Evolutionary conservation across 805 yeast species (phyloP).

Genomic region (Wickerhamiella azymoides): DNA sequence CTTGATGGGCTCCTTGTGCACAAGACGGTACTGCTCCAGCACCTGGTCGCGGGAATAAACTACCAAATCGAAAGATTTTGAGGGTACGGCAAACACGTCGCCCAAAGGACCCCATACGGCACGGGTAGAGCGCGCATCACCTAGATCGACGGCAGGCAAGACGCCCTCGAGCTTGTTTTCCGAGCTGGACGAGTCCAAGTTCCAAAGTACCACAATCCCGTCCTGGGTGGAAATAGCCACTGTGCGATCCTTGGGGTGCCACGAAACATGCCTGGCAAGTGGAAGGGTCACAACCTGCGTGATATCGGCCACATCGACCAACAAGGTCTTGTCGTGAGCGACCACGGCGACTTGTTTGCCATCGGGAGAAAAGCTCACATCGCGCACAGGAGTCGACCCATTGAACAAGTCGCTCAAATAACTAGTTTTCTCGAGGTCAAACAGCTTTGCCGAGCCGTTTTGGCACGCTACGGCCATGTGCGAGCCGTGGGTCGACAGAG

Average conservation of each 20-base stretch:
- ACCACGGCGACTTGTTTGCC: slow-evolving; percentile 26
- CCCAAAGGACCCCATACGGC: slow-evolving; percentile 65
- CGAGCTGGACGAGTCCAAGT: slow-evolving; percentile 12
- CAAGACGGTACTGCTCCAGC: slow-evolving; percentile 16
- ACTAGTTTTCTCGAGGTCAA: slow-evolving; percentile 17
- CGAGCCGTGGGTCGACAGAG: neutral
- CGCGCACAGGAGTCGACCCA: slow-evolving; percentile 25
- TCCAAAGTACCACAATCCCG: slow-evolving; percentile 24
- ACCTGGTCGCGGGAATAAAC: slow-evolving; percentile 20
- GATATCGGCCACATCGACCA: slow-evolving; percentile 24
- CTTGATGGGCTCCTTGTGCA: slow-evolving; percentile 27
- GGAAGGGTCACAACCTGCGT: slow-evolving; percentile 31
- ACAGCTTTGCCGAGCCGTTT: slow-evolving; percentile 29
- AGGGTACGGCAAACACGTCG: slow-evolving; percentile 52
- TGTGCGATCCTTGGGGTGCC: slow-evolving; percentile 22
- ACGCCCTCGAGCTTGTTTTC: slow-evolving; percentile 16
- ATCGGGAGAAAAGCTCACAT: slow-evolving; percentile 23
- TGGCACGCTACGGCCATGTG: slow-evolving; percentile 32
- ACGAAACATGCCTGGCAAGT: slow-evolving; percentile 32
- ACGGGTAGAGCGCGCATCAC: slow-evolving; percentile 35
- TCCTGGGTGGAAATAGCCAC: slow-evolving; percentile 24
- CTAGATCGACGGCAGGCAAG: slow-evolving; percentile 20
- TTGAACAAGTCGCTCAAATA: slow-evolving; percentile 18
- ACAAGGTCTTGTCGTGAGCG: slow-evolving; percentile 23
- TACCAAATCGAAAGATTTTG: slow-evolving; percentile 27